Percentiles rank a stretch among this genome's conserved stretches.
Evolutionary conservation across 352 stramenopile species (phyloP).

Genomic region (Albugo candida): DNA sequence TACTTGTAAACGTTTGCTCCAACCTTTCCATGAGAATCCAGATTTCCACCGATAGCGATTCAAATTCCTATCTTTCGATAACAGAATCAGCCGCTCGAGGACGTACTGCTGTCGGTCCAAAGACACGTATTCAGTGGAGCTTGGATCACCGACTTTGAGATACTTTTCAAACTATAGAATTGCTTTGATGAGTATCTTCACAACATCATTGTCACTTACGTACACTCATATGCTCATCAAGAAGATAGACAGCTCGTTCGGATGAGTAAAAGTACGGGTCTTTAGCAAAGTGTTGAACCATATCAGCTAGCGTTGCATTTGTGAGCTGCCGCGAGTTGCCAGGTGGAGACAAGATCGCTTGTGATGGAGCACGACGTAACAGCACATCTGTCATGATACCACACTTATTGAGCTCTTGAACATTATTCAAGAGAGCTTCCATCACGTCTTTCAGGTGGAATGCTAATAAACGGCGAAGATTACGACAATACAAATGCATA

Average conservation of each 20-base stretch:
- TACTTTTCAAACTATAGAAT: slow-evolving; percentile 67
- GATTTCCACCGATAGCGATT: slow-evolving; percentile 73
- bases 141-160: slow-evolving; percentile 59
- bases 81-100: slow-evolving; percentile 61
- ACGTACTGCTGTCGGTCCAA: slow-evolving; percentile 70
- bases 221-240: slow-evolving; percentile 62
- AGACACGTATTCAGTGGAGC: slow-evolving; percentile 44
- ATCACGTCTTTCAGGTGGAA: slow-evolving; percentile 75
- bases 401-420: slow-evolving; percentile 55
- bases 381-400: slow-evolving; percentile 64
- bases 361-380: slow-evolving; percentile 37
- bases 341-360: slow-evolving; percentile 55
- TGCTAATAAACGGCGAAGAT: slow-evolving; percentile 54
- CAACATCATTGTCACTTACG: slow-evolving; percentile 6
- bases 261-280: slow-evolving; percentile 61
- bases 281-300: slow-evolving; percentile 38
- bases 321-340: slow-evolving; percentile 55
- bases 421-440: slow-evolving; percentile 62
- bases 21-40: slow-evolving; percentile 51
- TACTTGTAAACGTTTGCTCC: background rate
- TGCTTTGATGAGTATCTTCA: background rate
- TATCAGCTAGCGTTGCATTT: slow-evolving; percentile 63
- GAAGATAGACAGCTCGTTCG: slow-evolving; percentile 48
- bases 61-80: slow-evolving; percentile 73
- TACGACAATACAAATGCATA: slow-evolving; percentile 74